Conservation (phyloP, 495 filamentous ascomycete species). For the Patellaria atrata region DNA sequence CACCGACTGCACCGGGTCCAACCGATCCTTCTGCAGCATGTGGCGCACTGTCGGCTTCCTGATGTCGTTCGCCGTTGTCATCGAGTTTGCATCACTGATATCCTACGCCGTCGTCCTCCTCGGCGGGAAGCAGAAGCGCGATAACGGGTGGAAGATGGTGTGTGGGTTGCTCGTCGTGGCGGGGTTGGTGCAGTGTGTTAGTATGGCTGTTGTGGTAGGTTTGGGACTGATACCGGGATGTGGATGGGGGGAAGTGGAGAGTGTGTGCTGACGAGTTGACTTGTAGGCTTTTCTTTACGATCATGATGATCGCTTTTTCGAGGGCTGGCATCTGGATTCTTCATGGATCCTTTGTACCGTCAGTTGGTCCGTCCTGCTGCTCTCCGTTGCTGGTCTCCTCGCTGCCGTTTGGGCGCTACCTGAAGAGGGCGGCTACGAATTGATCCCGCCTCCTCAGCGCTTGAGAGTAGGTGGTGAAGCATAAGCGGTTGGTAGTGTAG, state of each 20-base stretch:
- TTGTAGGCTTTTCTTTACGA: constrained; percentile 67
- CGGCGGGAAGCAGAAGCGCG: constrained; percentile 62
- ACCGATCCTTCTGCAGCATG: constrained; percentile 76
- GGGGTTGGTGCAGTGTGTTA: constrained; percentile 46
- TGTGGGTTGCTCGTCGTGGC: constrained; percentile 46
- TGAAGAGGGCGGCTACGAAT: constrained; percentile 73
- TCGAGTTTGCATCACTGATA: constrained; percentile 61
- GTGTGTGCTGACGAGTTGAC: constrained; percentile 1
- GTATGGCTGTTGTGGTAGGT: constrained; percentile 70
- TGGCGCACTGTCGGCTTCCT: constrained; percentile 81
- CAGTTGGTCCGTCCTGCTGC: constrained; percentile 50
- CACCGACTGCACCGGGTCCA: constrained; percentile 52
- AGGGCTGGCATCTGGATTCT: constrained; percentile 68
- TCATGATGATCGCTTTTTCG: constrained; percentile 70
- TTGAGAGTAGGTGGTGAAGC: too few species aligned
- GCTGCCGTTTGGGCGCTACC: constrained; percentile 53
- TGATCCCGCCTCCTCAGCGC: too few species aligned
- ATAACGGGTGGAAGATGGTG: constrained; percentile 65
- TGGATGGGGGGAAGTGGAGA: constrained; percentile 5
- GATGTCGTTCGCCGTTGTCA: constrained; percentile 63
- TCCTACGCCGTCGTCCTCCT: constrained; percentile 57
- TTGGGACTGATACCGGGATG: constrained; percentile 3
- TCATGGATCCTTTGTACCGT: constrained; percentile 65
- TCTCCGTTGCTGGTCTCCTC: constrained; percentile 47
- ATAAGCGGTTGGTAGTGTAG: too few species aligned